A percentile compares a stretch with the other conserved stretches of the same genome.
These are phyloP conservation scores for Cutaneotrichosporon spelunceum DNA, from an alignment of 1,284 basidiomycete genomes.

Conservation along the genomic window DNA sequence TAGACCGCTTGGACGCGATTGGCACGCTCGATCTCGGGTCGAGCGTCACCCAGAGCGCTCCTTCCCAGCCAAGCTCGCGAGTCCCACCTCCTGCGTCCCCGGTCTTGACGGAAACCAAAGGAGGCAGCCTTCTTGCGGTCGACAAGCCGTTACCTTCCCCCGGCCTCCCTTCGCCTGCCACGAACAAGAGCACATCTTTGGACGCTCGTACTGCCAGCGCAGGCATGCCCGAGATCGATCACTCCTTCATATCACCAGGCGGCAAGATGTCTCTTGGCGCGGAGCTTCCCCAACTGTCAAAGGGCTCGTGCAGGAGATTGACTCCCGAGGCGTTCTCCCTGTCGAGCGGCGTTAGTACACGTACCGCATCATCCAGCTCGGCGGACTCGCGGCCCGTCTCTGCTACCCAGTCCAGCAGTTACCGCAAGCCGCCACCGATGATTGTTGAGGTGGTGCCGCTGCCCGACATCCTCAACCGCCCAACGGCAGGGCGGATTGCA, in stretches of 20 bases:
- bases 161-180: not conserved
- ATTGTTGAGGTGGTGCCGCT: not conserved
- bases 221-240: not conserved
- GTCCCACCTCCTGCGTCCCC: not conserved
- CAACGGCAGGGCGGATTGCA: not conserved
- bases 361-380: not conserved
- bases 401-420: not conserved
- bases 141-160: conserved; percentile 4
- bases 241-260: not conserved
- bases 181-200: not conserved
- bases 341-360: not conserved
- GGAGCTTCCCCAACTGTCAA: not conserved
- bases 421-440: not conserved
- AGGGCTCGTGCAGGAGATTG: not conserved
- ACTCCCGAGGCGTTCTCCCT: not conserved
- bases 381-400: not conserved
- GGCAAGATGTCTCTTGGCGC: not conserved
- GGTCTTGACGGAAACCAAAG: not conserved
- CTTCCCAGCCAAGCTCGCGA: not conserved
- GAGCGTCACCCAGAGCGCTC: not conserved
- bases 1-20: conserved; percentile 5
- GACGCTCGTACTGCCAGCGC: not conserved
- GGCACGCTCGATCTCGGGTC: not conserved
- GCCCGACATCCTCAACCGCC: not conserved
- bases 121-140: not conserved